A percentile compares a stretch with the other conserved stretches of the same genome.
Conservation (phyloP, 148 eudicot genomes). For the Camellia lanceoleosa region DNA sequence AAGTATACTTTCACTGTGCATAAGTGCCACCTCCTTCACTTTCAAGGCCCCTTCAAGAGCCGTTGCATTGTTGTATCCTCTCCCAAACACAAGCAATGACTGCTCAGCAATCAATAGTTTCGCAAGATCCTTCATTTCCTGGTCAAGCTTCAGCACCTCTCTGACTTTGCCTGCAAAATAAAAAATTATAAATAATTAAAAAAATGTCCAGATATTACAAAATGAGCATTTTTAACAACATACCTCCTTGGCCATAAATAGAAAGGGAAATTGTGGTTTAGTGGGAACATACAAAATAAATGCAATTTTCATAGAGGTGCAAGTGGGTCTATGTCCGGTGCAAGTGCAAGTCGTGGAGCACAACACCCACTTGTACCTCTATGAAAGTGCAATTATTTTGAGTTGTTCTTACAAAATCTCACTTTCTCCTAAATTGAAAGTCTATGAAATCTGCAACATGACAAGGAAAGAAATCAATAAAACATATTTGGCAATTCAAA, state of each 20-base stretch:
- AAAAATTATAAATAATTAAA: neutral
- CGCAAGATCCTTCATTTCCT: conserved; percentile 93
- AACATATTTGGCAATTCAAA: conserved; percentile 83
- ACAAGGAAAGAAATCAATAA: neutral
- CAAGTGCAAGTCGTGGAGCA: too few relatives aligned
- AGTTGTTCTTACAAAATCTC: too few relatives aligned
- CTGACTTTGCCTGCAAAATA: conserved; percentile 62
- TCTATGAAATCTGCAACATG: neutral
- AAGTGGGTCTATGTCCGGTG: too few relatives aligned
- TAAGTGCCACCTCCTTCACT: conserved; percentile 94
- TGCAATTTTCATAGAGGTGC: too few relatives aligned
- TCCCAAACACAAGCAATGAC: conserved; percentile 92
- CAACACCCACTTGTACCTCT: too few relatives aligned
- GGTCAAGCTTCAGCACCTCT: conserved; percentile 86
- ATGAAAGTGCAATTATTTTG: too few relatives aligned
- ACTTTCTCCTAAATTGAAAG: too few relatives aligned
- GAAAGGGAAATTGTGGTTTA: too few relatives aligned
- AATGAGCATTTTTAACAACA: neutral
- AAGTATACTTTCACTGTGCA: conserved; percentile 99
- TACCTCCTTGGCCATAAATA: neutral
- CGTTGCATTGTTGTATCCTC: conserved; percentile 97
- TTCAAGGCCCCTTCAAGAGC: conserved; percentile 96
- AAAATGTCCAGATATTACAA: neutral
- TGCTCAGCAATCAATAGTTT: conserved; percentile 72
- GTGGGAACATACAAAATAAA: too few relatives aligned